Conservation (phyloP, 163 green algal genomes). For the Scenedesmus sp. region DNA sequence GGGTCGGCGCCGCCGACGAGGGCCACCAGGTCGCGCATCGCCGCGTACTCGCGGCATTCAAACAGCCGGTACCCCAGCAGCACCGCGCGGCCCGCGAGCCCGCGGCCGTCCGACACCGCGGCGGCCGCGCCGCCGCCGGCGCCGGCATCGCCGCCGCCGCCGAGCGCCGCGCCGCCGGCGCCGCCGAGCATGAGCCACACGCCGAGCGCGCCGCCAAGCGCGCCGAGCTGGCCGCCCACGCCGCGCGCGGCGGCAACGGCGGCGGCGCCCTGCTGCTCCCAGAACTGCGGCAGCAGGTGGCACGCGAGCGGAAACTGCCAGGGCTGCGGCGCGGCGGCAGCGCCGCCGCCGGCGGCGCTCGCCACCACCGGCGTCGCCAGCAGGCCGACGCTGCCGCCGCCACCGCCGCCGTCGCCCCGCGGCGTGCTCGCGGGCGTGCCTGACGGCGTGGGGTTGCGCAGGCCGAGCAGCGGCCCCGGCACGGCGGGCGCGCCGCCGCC, state of each 20-base stretch:
- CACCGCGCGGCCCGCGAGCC: constrained; percentile 43
- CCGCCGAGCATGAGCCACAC: constrained; percentile 30
- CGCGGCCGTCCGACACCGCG: too few relatives aligned
- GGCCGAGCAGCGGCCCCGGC: neutral
- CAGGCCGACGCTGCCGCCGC: neutral
- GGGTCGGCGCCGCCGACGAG: constrained; percentile 28
- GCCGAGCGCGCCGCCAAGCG: neutral
- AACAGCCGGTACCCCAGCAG: constrained; percentile 58
- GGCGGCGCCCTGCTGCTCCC: constrained; percentile 17
- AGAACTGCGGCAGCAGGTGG: constrained; percentile 39
- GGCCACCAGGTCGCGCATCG: constrained; percentile 41
- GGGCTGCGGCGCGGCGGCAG: neutral
- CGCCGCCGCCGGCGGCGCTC: neutral
- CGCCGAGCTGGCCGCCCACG: neutral
- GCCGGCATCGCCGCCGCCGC: constrained; percentile 2
- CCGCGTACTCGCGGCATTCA: constrained; percentile 47
- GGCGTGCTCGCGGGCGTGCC: constrained; percentile 25
- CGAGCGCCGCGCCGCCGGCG: neutral
- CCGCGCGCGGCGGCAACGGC: neutral
- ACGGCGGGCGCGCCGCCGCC: neutral
- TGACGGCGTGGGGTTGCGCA: neutral
- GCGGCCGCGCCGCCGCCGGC: constrained; percentile 4
- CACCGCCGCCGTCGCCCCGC: neutral
- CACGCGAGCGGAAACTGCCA: constrained; percentile 9
- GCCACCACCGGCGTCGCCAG: neutral